A percentile compares a stretch with the other conserved stretches of the same genome.
These are phyloP conservation scores for Blastobotrys raffinosifermentans DNA, from an alignment of 1,139 yeast genomes.

Conservation along the genomic window DNA sequence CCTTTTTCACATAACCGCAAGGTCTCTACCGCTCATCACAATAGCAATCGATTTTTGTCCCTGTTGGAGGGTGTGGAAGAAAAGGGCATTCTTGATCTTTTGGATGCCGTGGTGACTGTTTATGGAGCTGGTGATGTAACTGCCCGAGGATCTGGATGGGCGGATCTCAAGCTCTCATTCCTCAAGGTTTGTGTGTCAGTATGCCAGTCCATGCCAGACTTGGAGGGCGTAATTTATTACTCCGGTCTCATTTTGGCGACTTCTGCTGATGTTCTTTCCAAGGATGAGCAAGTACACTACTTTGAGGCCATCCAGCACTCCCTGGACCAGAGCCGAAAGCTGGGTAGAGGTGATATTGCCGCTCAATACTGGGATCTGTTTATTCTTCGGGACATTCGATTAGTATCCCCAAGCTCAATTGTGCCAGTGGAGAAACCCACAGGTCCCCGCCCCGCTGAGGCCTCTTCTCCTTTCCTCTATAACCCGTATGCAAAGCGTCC, in stretches of 20 bases:
- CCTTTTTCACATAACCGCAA: constrained; percentile 6
- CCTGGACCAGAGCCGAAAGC: constrained; percentile 25
- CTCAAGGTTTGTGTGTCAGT: constrained; percentile 50
- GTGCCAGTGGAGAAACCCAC: constrained; percentile 8
- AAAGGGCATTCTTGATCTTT: constrained; percentile 20
- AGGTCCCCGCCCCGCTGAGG: constrained; percentile 4
- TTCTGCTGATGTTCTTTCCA: constrained; percentile 44
- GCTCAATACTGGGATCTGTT: constrained; percentile 66
- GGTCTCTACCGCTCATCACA: not conserved
- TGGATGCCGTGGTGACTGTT: constrained; percentile 28
- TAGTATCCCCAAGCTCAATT: constrained; percentile 26
- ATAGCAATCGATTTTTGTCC: constrained; percentile 6
- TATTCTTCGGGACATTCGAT: constrained; percentile 46
- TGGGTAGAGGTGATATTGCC: constrained; percentile 27
- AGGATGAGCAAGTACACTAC: constrained; percentile 43
- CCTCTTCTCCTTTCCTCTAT: constrained; percentile 31
- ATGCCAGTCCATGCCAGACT: constrained; percentile 48
- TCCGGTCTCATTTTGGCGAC: constrained; percentile 51
- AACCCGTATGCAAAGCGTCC: constrained; percentile 35
- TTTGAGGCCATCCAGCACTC: constrained; percentile 28
- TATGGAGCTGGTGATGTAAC: constrained; percentile 29
- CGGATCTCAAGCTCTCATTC: constrained; percentile 50
- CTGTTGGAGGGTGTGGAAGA: constrained; percentile 18
- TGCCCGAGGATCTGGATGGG: constrained; percentile 45
- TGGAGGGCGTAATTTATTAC: constrained; percentile 41